Conservation (phyloP, 768 basidiomycete genomes). For the Pleurotus djamor region DNA sequence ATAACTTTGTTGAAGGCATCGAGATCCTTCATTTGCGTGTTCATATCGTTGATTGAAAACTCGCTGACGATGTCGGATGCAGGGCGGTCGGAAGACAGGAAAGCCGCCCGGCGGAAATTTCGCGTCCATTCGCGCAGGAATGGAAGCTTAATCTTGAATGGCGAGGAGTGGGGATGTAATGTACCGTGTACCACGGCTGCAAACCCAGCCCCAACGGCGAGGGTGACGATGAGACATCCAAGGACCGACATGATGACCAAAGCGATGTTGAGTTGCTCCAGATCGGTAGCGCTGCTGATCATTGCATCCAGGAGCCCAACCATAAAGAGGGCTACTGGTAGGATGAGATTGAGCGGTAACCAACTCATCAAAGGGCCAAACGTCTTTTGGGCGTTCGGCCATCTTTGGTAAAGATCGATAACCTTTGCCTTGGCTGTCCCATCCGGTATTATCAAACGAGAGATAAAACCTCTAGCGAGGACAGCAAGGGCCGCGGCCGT, state of each 20-base stretch:
- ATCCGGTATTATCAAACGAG: constrained; percentile 4
- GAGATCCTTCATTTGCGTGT: not conserved
- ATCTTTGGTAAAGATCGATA: constrained; percentile 14
- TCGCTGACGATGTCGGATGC: not conserved
- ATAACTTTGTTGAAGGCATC: not conserved
- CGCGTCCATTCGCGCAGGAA: not conserved
- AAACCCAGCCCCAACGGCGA: not conserved
- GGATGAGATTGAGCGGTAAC: constrained; percentile 12
- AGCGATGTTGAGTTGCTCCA: not conserved
- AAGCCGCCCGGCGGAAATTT: not conserved
- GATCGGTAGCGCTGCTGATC: constrained; percentile 10
- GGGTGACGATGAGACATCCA: not conserved
- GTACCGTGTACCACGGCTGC: not conserved
- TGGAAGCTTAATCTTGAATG: not conserved
- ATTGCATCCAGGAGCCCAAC: constrained; percentile 14
- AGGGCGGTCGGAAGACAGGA: not conserved
- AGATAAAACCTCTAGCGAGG: constrained; percentile 12
- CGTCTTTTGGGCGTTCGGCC: constrained; percentile 9
- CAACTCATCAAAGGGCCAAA: constrained; percentile 13
- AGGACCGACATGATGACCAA: not conserved
- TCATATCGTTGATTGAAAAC: not conserved
- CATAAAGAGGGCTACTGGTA: constrained; percentile 15
- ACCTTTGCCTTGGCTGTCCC: constrained; percentile 8
- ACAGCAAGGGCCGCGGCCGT: constrained; percentile 15
- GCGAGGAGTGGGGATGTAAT: not conserved